Evolutionary conservation across 75 land plant genomes (phyloP), one percentile per base, ranked within the genome.

Genomic region (Cryptomeria japonica): DNA sequence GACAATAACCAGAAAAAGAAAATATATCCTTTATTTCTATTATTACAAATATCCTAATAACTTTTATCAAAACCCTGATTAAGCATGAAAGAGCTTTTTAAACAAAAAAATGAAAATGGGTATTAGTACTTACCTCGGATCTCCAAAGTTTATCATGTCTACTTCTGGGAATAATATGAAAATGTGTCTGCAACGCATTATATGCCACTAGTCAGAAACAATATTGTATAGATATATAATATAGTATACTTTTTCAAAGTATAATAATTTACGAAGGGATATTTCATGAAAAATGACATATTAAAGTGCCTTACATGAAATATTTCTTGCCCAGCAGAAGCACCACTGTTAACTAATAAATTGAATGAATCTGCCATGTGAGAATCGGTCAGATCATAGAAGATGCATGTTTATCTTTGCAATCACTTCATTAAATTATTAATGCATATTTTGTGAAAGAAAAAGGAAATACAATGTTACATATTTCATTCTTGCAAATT

Each of bases 261-360:
- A 82, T 31, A 42, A 70, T 86, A 70, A 77, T 55, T 10, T 80
- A 34, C 32, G 36, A 64, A 88, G 51, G 28, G 83, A 87, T 19
- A 87, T 32, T 77, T 16, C 38, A 42, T 32, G 18, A 32, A 28
- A 46, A 86, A 72, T 34, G 37, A 70, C 34, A 41, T 86, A 34
- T 58, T 87, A 19, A 41, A 53, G 25, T 68, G 89, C 14, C 96
- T 89, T 90, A 97, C 99, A 91, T 97, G 99, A 87, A 94, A 95
- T 76, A 97, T 92, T 31, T 96, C 97, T 94, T 97, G 99, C 13
- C 99, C 98, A 37, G 99, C 99, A 85, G 98, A 95, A 86, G 89
- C 92, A 41, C 99, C 99, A 89, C 91, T 97, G 89, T 97, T 97
- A 41, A 94, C 99, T 84, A 97, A 86, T 89, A 97, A 90, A 90